These are phyloP conservation scores for Spatholobus suberectus DNA, from an alignment of 306 rosid genomes.

Conservation along the genomic window DNA sequence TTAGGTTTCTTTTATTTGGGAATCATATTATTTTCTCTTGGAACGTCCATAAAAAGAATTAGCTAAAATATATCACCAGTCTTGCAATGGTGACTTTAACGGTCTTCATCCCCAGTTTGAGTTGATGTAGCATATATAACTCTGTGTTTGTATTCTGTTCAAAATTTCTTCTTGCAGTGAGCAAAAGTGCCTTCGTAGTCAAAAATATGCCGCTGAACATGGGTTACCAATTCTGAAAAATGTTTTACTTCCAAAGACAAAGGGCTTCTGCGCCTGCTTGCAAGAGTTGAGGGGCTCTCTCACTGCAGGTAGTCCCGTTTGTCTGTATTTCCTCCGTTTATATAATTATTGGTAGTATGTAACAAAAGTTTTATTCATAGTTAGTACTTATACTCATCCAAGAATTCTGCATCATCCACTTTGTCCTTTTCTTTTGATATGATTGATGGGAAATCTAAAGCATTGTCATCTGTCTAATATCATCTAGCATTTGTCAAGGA, in stretches of 20 bases:
- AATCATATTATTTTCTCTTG: slow-evolving; percentile 13
- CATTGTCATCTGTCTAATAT: background rate
- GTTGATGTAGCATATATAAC: slow-evolving; percentile 28
- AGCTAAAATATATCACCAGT: too few relatives aligned
- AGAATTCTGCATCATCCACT: background rate
- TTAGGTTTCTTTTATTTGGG: slow-evolving; percentile 16
- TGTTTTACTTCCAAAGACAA: slow-evolving; percentile 80
- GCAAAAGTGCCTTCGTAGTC: slow-evolving; percentile 71
- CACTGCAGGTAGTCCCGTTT: slow-evolving; percentile 62
- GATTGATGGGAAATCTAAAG: slow-evolving; percentile 9
- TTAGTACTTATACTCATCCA: slow-evolving; percentile 1
- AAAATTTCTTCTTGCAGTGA: slow-evolving; percentile 53
- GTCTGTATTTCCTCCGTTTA: slow-evolving; percentile 4
- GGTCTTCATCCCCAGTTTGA: slow-evolving; percentile 1
- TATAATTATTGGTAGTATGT: slow-evolving; percentile 13
- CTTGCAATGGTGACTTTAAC: slow-evolving; percentile 8
- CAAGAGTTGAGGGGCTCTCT: slow-evolving; percentile 65
- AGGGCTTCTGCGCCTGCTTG: slow-evolving; percentile 73
- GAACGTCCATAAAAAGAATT: slow-evolving; percentile 8
- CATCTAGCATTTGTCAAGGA: background rate
- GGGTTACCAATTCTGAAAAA: slow-evolving; percentile 70
- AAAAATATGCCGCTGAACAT: slow-evolving; percentile 77
- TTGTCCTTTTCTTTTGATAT: slow-evolving; percentile 16
- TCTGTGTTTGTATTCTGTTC: background rate
- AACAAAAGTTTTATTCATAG: background rate